Evolutionary conservation across 2,329 filamentous ascomycete species (phyloP), one percentile per base, ranked within the genome.

Genomic region (Colletotrichum chlorophyti): DNA sequence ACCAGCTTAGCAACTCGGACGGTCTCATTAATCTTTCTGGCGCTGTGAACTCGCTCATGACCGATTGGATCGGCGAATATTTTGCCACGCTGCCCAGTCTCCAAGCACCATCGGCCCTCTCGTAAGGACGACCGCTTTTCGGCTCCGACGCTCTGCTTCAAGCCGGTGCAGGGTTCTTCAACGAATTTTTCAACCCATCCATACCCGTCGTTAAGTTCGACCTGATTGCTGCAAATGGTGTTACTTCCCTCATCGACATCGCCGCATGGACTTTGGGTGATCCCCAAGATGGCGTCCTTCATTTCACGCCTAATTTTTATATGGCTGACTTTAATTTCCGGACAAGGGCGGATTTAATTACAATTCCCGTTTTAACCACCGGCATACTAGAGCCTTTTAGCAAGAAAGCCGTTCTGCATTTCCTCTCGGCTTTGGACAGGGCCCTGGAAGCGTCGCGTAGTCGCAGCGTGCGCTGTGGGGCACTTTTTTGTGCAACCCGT

Each of bases 401-500:
- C n/a, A n/a, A 9, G 11, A 6, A 17, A 9, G 6, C 11, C n/a
- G 19, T 34, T 10, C 6, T 17, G 6, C 8, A 32, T 3, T 19
- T 53, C 10, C 17, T 37, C 15, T 14, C 29, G 12, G 34, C 26
- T 6, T 14, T 48, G 8, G 2, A 21, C 7, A 15, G 31, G 29
- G 35, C 37, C n/a, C n/a, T n/a, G n/a, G n/a, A n/a, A n/a, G n/a
- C n/a, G n/a, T n/a, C n/a, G n/a, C n/a, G n/a, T n/a, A n/a, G n/a
- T n/a, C n/a, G n/a, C n/a, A n/a, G n/a, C n/a, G n/a, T n/a, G n/a
- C n/a, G n/a, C n/a, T n/a, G n/a, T n/a, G n/a, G n/a, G n/a, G n/a
- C n/a, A n/a, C n/a, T n/a, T n/a, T n/a, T 14, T 37, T 59, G 11
- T 54, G 50, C n/a, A 59, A 59, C 37, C 50, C 50, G 10, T 42